Base-by-base conservation (phyloP, 345 rosid genomes). In the Orychophragmus violaceus region DNA sequence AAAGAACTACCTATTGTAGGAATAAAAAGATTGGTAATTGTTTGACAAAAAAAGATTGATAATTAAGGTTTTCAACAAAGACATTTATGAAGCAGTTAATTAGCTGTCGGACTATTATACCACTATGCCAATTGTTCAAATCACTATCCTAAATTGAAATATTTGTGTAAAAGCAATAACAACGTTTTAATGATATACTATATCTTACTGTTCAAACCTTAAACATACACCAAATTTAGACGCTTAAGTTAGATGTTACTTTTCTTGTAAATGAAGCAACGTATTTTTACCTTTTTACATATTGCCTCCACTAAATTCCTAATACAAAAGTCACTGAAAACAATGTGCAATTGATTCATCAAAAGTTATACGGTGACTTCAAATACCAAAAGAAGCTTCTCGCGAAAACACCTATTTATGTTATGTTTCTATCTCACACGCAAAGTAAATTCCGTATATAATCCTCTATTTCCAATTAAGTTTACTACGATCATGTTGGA, bases 311-410 rank as follows among this genome's bases (percentile, higher is more conserved):
- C n/a, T n/a, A n/a, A n/a, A n/a, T n/a, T n/a, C n/a, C n/a, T n/a
- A n/a, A n/a, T n/a, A n/a, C n/a, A n/a, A n/a, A n/a, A n/a, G 66
- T 64, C 11, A 37, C 21, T 57, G 71, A 64, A 57, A 64, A 72
- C 66, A 58, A 72, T 57, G n/a, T n/a, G 66, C 36, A 28, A 71
- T 3, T 21, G 24, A 25, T 18, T 71, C 39, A 54, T 62, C 32
- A 21, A 56, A 62, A 62, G 62, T 16, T 53, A 50, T 41, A 41
- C 19, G 3, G 14, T 19, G 10, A 41, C 8, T 41, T 16, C 17
- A 16, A 16, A n/a, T 41, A 14, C 48, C 48, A 41, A 41, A 41
- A 41, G 19, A 7, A 41, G 48, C 48, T 16, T 41, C 48, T 41
- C 48, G 48, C 16, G 48, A 18, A 41, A 41, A 41, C 21, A 41